Evolutionary conservation across 441 rosid genomes (phyloP).

Genomic region (Populus tomentosa): DNA sequence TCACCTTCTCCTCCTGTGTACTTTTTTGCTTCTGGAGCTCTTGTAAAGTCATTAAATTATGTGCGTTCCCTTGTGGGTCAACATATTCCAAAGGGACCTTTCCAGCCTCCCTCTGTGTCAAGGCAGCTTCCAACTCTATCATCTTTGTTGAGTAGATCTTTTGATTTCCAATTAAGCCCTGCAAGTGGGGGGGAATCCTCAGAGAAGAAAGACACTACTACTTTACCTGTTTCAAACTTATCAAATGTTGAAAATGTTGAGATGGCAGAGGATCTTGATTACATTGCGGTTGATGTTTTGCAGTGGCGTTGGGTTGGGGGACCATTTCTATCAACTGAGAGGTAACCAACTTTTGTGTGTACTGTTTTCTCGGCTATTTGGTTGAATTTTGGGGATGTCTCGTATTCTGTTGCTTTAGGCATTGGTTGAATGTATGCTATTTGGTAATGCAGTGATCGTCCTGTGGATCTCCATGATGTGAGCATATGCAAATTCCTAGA

Average conservation of each 20-base stretch:
- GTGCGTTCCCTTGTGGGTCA: conserved; percentile 89
- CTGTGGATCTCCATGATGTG: conserved; percentile 61
- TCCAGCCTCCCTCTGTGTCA: conserved; percentile 75
- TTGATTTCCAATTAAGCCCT: conserved; percentile 75
- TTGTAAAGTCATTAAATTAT: conserved; percentile 93
- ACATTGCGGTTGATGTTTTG: conserved; percentile 72
- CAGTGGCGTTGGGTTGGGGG: conserved; percentile 95
- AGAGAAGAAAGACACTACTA: conserved; percentile 58
- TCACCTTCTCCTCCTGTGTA: conserved; percentile 75
- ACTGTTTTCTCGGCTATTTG: background rate
- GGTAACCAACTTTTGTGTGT: conserved; percentile 41
- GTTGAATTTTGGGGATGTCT: conserved; percentile 4
- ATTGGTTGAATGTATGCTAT: conserved; percentile 16
- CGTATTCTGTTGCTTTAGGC: conserved; percentile 1
- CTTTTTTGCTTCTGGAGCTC: conserved; percentile 77
- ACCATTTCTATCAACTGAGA: conserved; percentile 57
- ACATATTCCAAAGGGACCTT: conserved; percentile 79
- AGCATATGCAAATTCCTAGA: conserved; percentile 71
- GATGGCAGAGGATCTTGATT: conserved; percentile 59
- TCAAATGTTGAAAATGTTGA: conserved; percentile 61
- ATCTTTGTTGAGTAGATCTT: conserved; percentile 81
- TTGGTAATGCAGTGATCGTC: conserved; percentile 52
- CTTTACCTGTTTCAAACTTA: conserved; percentile 57
- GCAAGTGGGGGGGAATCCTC: conserved; percentile 61
- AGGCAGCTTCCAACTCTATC: conserved; percentile 84